Evolutionary conservation across 2,329 filamentous ascomycete species (phyloP).

Genomic region (Periconia sp.): DNA sequence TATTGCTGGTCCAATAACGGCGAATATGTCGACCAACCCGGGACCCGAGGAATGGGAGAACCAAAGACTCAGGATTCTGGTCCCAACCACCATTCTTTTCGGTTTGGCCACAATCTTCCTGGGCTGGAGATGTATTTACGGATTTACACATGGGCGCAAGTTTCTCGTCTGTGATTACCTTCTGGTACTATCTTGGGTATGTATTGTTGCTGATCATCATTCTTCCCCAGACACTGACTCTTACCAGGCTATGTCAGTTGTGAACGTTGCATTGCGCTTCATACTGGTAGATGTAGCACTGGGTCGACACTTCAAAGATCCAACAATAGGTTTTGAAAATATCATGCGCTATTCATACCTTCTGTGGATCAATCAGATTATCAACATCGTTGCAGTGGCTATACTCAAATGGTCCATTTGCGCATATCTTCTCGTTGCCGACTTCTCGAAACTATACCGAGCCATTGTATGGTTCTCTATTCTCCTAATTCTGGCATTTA

Average conservation of each 20-base stretch:
- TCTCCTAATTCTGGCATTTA: constrained; percentile 1
- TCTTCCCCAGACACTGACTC: not conserved
- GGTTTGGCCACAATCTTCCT: constrained; percentile 17
- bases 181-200: constrained; percentile 22
- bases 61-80: constrained; percentile 17
- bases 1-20: not conserved
- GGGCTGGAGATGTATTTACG: constrained; percentile 25
- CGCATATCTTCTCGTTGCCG: constrained; percentile 9
- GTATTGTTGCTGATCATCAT: constrained; percentile 1
- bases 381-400: constrained; percentile 28
- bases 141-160: constrained; percentile 18
- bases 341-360: constrained; percentile 22
- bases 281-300: constrained; percentile 16
- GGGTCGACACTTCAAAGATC: constrained; percentile 26
- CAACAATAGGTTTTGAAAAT: constrained; percentile 19
- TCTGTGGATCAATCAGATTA: constrained; percentile 22
- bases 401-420: constrained; percentile 16
- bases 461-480: constrained; percentile 2
- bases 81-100: constrained; percentile 14
- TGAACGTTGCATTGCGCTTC: constrained; percentile 16
- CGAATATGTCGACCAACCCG: not conserved
- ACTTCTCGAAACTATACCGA: constrained; percentile 6
- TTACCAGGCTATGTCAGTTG: constrained; percentile 19
- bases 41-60: constrained; percentile 7
- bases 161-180: constrained; percentile 25